phyloP scores from a whole-genome alignment of 495 filamentous ascomycete species.

The Xylaria curta region DNA sequence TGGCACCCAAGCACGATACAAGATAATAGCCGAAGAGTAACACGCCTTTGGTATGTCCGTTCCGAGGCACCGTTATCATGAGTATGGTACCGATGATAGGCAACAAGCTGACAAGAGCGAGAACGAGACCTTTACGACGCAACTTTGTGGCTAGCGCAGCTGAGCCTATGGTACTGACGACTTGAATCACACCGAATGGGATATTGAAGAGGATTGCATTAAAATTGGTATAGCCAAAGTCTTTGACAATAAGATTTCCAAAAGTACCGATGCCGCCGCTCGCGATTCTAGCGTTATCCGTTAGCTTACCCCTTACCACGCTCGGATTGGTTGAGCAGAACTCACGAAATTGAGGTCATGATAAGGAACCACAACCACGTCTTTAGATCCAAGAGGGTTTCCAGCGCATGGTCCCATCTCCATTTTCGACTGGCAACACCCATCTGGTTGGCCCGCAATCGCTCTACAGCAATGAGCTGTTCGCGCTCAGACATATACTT shows the following conservation, averaged over 20 bases:
- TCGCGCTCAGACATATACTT: constrained; percentile 65
- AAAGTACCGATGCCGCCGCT: constrained; percentile 67
- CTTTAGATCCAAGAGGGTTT: constrained; percentile 67
- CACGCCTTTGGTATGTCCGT: constrained; percentile 52
- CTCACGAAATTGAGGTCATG: constrained; percentile 55
- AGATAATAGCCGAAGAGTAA: constrained; percentile 51
- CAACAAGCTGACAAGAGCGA: constrained; percentile 61
- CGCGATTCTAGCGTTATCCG: constrained; percentile 30
- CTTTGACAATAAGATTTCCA: constrained; percentile 67
- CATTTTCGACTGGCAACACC: constrained; percentile 50
- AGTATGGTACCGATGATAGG: constrained; percentile 58
- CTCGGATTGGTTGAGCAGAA: neutral
- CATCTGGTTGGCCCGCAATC: constrained; percentile 55
- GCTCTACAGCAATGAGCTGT: constrained; percentile 65
- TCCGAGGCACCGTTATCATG: constrained; percentile 62
- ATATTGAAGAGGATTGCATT: constrained; percentile 70
- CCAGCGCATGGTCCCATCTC: constrained; percentile 59
- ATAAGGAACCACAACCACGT: constrained; percentile 71
- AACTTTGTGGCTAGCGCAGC: constrained; percentile 55
- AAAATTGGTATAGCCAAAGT: constrained; percentile 66
- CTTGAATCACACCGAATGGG: constrained; percentile 63
- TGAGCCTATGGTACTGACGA: constrained; percentile 50
- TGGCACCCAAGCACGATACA: constrained; percentile 46
- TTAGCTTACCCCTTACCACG: neutral
- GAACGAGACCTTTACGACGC: constrained; percentile 62